Evolutionary conservation across 192 early-diverging fungal genomes (phyloP).

Genomic region (Mortierella claussenii): DNA sequence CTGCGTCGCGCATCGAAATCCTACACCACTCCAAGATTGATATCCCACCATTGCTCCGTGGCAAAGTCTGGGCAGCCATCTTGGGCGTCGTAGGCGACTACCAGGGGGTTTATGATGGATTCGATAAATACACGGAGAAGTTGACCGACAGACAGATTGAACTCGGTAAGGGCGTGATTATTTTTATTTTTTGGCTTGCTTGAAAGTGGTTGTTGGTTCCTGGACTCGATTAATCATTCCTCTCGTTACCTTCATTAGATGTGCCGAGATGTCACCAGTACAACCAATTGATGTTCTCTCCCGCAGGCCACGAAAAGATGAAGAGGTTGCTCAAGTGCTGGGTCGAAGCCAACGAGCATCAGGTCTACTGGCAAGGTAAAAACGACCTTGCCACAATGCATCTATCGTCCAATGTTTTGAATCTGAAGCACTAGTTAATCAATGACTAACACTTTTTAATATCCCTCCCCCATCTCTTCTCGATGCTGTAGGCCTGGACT

Average conservation of each 20-base stretch:
- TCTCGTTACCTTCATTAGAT: too few relatives aligned
- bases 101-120: slow-evolving; percentile 59
- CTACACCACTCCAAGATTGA: slow-evolving; percentile 69
- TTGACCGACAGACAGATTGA: slow-evolving; percentile 68
- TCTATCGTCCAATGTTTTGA: not conserved
- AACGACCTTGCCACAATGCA: not conserved
- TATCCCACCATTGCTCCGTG: slow-evolving; percentile 69
- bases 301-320: slow-evolving; percentile 69
- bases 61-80: slow-evolving; percentile 74
- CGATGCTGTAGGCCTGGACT: slow-evolving; percentile 69
- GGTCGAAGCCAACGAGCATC: slow-evolving; percentile 66
- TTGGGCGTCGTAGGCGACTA: slow-evolving; percentile 67
- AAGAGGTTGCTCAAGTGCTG: slow-evolving; percentile 69
- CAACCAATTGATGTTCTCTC: slow-evolving; percentile 69
- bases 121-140: slow-evolving; percentile 64
- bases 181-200: too few relatives aligned
- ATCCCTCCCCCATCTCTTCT: not conserved
- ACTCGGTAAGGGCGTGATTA: slow-evolving; percentile 36
- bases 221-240: too few relatives aligned
- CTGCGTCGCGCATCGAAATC: slow-evolving; percentile 64
- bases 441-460: not conserved
- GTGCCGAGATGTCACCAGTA: slow-evolving; percentile 78
- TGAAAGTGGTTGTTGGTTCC: too few relatives aligned
- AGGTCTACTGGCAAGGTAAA: slow-evolving; percentile 86
- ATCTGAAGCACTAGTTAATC: not conserved